Conservation (phyloP, 2,329 filamentous ascomycete species). For the Laburnicola sp. region DNA sequence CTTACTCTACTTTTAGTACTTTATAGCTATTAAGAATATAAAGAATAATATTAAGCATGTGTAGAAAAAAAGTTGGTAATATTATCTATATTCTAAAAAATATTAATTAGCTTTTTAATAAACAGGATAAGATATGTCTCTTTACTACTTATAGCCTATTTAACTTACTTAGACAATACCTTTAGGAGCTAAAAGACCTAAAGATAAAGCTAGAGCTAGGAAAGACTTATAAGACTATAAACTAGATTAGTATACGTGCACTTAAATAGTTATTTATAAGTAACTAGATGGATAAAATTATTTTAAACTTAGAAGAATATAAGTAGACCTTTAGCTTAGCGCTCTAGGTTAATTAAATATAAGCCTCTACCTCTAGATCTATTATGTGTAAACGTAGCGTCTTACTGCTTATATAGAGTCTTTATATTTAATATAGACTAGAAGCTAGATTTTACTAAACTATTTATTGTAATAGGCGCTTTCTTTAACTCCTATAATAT, state of each 20-base stretch:
- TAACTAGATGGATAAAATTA: constrained; percentile 37
- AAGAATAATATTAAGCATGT: constrained; percentile 42
- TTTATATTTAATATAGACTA: constrained; percentile 3
- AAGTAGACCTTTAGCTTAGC: constrained; percentile 32
- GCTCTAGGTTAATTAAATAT: constrained; percentile 44
- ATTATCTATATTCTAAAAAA: constrained; percentile 31
- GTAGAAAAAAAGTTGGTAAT: constrained; percentile 26
- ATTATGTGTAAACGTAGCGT: background rate
- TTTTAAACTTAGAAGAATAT: constrained; percentile 30
- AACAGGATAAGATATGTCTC: constrained; percentile 29
- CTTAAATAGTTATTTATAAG: constrained; percentile 48
- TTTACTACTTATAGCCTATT: constrained; percentile 27
- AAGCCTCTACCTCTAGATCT: constrained; percentile 12
- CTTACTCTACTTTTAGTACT: constrained; percentile 44
- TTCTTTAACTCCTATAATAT: too few relatives aligned
- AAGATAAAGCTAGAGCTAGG: constrained; percentile 19
- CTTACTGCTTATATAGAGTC: constrained; percentile 1
- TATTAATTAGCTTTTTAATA: constrained; percentile 31
- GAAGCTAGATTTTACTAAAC: constrained; percentile 2
- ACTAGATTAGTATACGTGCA: constrained; percentile 35
- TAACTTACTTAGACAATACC: constrained; percentile 21
- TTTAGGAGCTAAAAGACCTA: constrained; percentile 16
- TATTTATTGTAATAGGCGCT: too few relatives aligned
- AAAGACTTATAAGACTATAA: constrained; percentile 33
- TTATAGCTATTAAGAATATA: constrained; percentile 23